A percentile compares a stretch with the other conserved stretches of the same genome.
Evolutionary conservation across 257 asterid species (phyloP).

Genomic region (Pogostemon cablin): DNA sequence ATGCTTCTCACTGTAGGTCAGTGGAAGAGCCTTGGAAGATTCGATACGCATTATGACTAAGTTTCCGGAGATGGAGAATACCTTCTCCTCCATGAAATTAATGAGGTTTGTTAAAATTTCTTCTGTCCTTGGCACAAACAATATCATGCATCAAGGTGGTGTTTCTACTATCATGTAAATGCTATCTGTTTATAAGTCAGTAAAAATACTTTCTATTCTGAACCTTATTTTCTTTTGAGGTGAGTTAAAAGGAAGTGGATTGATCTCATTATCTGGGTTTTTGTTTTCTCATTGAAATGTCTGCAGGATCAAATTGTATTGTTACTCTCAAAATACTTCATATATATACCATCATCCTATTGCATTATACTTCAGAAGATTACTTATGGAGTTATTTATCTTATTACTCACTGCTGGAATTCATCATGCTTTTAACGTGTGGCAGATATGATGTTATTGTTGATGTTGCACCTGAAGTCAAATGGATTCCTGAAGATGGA

Average conservation of each 20-base stretch:
- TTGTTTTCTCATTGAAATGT: background rate
- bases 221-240: constrained; percentile 8
- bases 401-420: constrained; percentile 17
- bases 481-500: constrained; percentile 87
- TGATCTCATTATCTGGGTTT: constrained; percentile 7
- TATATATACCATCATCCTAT: background rate
- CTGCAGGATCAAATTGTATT: background rate
- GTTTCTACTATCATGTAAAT: background rate
- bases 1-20: constrained; percentile 51
- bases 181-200: background rate
- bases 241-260: constrained; percentile 5
- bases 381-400: constrained; percentile 21
- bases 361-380: constrained; percentile 6
- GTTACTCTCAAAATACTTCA: constrained; percentile 4
- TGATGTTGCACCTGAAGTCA: constrained; percentile 86
- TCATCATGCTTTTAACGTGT: constrained; percentile 34
- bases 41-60: constrained; percentile 77
- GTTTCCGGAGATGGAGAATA: constrained; percentile 80
- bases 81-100: constrained; percentile 61
- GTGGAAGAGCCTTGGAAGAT: constrained; percentile 88
- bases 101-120: constrained; percentile 61
- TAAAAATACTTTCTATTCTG: background rate
- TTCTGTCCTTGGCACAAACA: constrained; percentile 8
- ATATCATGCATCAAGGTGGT: background rate
- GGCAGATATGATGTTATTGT: constrained; percentile 80